phyloP scores from a whole-genome alignment of 345 rosid species.

The Anastatica hierochuntica region DNA sequence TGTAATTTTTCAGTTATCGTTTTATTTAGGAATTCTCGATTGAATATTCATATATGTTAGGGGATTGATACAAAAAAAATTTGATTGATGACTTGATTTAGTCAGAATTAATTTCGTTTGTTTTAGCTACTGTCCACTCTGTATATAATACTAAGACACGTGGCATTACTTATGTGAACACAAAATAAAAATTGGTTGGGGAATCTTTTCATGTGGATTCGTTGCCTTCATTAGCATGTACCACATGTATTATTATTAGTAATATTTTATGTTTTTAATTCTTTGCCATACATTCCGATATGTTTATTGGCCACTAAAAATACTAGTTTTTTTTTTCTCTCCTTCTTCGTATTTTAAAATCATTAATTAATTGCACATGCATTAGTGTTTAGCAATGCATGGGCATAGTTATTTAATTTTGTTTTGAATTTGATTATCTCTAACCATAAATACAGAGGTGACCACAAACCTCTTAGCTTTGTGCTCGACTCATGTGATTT shows the following conservation, averaged over 20 bases:
- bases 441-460: slow-evolving; percentile 18
- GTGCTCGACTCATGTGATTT: not conserved
- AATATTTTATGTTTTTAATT: slow-evolving; percentile 1
- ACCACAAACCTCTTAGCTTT: slow-evolving; percentile 13
- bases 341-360: not conserved
- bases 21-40: not conserved
- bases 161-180: slow-evolving; percentile 17
- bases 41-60: slow-evolving; percentile 9
- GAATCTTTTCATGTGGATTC: slow-evolving; percentile 30
- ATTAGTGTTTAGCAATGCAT: slow-evolving; percentile 10
- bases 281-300: slow-evolving; percentile 13
- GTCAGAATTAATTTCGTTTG: too few relatives aligned
- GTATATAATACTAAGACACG: slow-evolving; percentile 5
- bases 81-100: slow-evolving; percentile 9
- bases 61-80: slow-evolving; percentile 17
- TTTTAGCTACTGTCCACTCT: slow-evolving; percentile 3
- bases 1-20: not conserved
- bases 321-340: not conserved
- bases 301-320: slow-evolving; percentile 20
- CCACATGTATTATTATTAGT: slow-evolving; percentile 24
- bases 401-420: slow-evolving; percentile 12
- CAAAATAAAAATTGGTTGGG: too few relatives aligned
- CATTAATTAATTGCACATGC: slow-evolving; percentile 26
- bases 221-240: slow-evolving; percentile 26
- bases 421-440: not conserved